Evolutionary conservation across 768 basidiomycete genomes (phyloP).

Genomic region (Lactarius hatsudake): DNA sequence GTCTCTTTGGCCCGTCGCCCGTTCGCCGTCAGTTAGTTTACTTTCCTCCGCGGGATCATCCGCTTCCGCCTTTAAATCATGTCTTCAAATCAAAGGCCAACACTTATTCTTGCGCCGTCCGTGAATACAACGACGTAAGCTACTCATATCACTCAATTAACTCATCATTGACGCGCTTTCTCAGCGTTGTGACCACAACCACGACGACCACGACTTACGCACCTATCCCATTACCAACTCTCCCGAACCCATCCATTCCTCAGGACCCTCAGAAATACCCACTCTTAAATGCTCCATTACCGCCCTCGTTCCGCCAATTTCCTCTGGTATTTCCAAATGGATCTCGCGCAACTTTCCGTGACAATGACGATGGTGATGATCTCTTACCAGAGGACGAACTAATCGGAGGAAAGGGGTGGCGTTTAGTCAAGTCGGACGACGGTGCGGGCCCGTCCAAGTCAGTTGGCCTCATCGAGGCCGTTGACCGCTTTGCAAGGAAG

Average conservation of each 20-base stretch:
- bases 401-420: conserved; percentile 68
- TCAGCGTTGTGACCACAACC: conserved; percentile 85
- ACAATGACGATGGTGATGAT: conserved; percentile 56
- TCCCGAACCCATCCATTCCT: conserved; percentile 68
- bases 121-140: conserved; percentile 81
- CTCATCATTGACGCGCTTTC: conserved; percentile 14
- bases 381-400: conserved; percentile 71
- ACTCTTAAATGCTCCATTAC: conserved; percentile 70
- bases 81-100: conserved; percentile 63
- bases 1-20: background rate
- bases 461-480: conserved; percentile 72
- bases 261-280: conserved; percentile 81
- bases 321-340: conserved; percentile 81
- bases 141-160: background rate
- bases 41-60: conserved; percentile 32
- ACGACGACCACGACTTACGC: conserved; percentile 88
- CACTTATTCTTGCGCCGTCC: conserved; percentile 72
- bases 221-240: conserved; percentile 75
- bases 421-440: conserved; percentile 68
- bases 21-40: conserved; percentile 22
- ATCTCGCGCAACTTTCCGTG: conserved; percentile 73
- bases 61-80: conserved; percentile 40
- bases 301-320: conserved; percentile 68
- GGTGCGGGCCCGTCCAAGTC: conserved; percentile 45
- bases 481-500: conserved; percentile 74